Base-by-base conservation (phyloP, 345 rosid species). In the Noccaea bulbosa region DNA sequence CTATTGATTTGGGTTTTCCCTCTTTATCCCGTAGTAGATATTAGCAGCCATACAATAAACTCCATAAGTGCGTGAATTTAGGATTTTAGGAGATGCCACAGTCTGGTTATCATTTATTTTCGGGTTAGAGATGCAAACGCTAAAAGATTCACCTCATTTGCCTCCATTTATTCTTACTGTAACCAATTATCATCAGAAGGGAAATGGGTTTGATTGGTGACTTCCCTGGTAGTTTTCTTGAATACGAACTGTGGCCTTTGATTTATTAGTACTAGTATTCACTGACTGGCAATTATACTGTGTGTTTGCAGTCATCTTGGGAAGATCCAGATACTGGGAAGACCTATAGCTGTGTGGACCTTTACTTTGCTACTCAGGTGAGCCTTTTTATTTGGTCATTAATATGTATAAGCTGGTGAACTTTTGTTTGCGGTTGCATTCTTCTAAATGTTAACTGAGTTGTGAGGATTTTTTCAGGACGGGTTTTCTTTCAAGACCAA, bases 321-420 rank as follows among this genome's bases (percentile, higher is more conserved):
- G 88, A 86, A 77, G 95, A 93, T 70, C 65, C 80, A 15, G 97
- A 91, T 65, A 82, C 88, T 10, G 75, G 83, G 32, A 87, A 77
- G 84, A 69, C 63, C 3, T 82, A 74, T 62, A 91, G 97, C 67
- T 93, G 97, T 47, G 82, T 91, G 34, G 96, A 93, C 76, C 92
- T 93, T 41, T 93, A 83, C 75, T 93, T 93, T 72, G 97, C 89
- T 71, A 79, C 90, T 74, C 97, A 90, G 97, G 98, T 90, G 73
- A 77, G 73, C 24, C 52, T 34, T 44, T 62, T 2, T 35, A 55
- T 24, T 3, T 45, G 17, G 6, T 51, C 34, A 65, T 52, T 24
- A 67, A 49, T 39, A 9, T 50, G 11, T 59, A 12, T 44, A 38
- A 24, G 59, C 22, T 44, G 64, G 53, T 45, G 4, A 61, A 45